Base-by-base conservation (phyloP, 805 yeast species). In the Jamesozyma lodderae region DNA sequence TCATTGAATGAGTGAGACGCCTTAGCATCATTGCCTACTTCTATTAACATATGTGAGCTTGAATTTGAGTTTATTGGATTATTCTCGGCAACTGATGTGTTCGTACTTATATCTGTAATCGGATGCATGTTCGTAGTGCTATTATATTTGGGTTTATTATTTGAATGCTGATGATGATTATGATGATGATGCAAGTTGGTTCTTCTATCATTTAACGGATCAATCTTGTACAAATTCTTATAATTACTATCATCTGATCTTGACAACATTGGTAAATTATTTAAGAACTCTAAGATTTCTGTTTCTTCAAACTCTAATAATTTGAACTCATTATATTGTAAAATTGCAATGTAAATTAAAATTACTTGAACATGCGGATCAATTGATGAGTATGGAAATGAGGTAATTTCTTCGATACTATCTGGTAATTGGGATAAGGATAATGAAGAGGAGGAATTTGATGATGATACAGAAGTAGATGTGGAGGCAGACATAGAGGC, bases 231-330 rank as follows among this genome's bases (percentile, higher is more conserved):
- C 7, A 56, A 45, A 30, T 52, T 53, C 41, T 49, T 51, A 33
- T 47, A 59, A 49, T 53, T 52, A 17, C 41, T 27, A 41, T 61
- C 60, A 40, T 59, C 64, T 8, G 61, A 42, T 31, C 57, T 55
- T 2, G 63, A 56, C 4, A 59, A 38, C 40, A 59, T 45, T 1
- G 65, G 65, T 2, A 64, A 53, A 37, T 79, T 72, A 43, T 75
- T 75, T 44, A 88, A 67, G 46, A 77, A 77, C 54, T 87, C 94
- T 27, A 87, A 69, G 32, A 86, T 84, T 60, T 88, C 97, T 45
- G 83, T 78, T 55, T 85, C 94, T 52, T 88, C 97, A 46, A 87
- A 77, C 55, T 88, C 96, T 46, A 84, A 70, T 38, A 88, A 68
- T 28, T 81, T 76, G 48, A 76, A 75, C 49, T 82, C 88, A 58